Base-by-base conservation (phyloP, 306 rosid genomes). In the Fagus crenata region DNA sequence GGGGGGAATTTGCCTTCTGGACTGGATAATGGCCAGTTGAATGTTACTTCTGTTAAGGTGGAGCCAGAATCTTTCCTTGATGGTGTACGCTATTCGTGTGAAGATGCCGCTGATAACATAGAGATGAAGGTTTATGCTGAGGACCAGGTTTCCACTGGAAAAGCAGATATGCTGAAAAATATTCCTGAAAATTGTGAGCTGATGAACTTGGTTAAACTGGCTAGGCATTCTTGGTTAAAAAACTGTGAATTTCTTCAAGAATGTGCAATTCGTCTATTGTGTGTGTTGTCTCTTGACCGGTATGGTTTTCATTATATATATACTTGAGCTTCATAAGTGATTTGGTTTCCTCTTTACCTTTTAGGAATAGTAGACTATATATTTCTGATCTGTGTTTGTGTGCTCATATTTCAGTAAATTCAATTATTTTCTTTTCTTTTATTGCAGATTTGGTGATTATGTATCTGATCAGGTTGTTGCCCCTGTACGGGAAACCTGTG, bases 381-480 rank as follows among this genome's bases (percentile, higher is more conserved):
- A 13, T 14, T 36, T 17, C n/a, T 56, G 53, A 36, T 75, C 70
- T 64, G 51, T 53, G 31, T 77, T 49, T 64, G 6, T 77, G 58
- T 71, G 61, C 53, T 37, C 54, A 35, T 42, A n/a, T 33, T 72
- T 77, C 32, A 35, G 69, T 15, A 74, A 18, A 33, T 63, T 78
- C 55, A 71, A 70, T 80, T n/a, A 32, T 61, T 84, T 72, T 77
- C 55, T 56, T 74, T 73, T 77, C 32, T 33, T 75, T 71, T 82
- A 69, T 82, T 90, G 89, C 97, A 95, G 97, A 77, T 95, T 95
- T 82, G 98, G 98, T 67, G 98, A 95, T 88, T 95, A 92, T 82
- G 96, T 95, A 63, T 95, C 98, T 40, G 98, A 95, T 85, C 98
- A 95, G 88, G 98, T 95, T 81, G 98, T 95, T 87, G 97, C 98